These are phyloP conservation scores for Medicago arabica DNA, from an alignment of 306 rosid species.

Conservation along the genomic window DNA sequence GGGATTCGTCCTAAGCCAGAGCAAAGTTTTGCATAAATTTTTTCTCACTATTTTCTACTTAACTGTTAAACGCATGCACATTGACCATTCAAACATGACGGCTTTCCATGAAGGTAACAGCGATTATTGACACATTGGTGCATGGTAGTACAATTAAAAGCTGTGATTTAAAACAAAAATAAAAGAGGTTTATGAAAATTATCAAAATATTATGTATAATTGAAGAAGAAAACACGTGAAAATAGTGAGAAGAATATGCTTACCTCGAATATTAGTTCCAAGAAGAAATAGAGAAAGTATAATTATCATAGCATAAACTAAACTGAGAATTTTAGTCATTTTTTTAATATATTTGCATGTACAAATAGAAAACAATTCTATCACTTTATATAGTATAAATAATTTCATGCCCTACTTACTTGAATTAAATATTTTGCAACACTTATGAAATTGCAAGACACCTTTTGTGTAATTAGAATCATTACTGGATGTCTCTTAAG, in stretches of 20 bases:
- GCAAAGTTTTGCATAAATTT: too few species aligned
- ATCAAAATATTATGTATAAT: neutral
- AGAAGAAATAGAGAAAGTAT: constrained; percentile 3
- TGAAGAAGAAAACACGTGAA: neutral
- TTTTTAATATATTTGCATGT: neutral
- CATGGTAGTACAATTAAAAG: neutral
- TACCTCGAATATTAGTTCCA: neutral
- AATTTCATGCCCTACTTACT: neutral
- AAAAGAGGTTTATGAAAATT: neutral
- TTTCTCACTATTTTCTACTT: too few species aligned
- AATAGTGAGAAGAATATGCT: neutral
- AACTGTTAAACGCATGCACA: neutral
- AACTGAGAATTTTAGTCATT: neutral
- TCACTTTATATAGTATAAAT: neutral
- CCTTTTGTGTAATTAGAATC: neutral
- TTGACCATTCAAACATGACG: neutral
- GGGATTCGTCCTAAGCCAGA: too few species aligned
- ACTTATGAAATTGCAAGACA: neutral
- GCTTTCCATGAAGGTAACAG: neutral
- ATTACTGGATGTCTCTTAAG: neutral
- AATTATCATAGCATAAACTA: neutral
- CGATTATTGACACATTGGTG: neutral
- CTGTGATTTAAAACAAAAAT: neutral
- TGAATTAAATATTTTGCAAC: neutral
- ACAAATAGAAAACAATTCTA: neutral